phyloP scores from a whole-genome alignment of 2,329 filamentous ascomycete genomes.

The Hirsutella minnesotensis region DNA sequence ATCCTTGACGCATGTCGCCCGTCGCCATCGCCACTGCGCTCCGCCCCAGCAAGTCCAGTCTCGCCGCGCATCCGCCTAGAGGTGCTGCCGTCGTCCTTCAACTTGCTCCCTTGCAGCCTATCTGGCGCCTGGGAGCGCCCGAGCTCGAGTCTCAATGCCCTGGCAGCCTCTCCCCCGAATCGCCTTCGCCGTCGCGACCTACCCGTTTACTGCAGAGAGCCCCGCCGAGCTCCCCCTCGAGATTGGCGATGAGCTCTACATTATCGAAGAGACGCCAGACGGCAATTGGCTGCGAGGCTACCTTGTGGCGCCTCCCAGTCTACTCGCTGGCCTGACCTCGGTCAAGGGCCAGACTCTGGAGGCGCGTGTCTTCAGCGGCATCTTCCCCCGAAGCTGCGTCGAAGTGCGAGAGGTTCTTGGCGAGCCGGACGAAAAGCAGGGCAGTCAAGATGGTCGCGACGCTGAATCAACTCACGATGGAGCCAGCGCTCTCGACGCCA shows the following conservation, averaged over 20 bases:
- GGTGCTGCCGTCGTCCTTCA: neutral
- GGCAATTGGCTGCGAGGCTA: slow-evolving; percentile 93
- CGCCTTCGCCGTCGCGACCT: slow-evolving; percentile 93
- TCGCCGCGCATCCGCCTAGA: slow-evolving; percentile 5
- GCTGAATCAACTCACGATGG: slow-evolving; percentile 18
- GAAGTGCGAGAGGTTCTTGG: slow-evolving; percentile 88
- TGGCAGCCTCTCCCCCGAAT: slow-evolving; percentile 96
- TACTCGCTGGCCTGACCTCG: slow-evolving; percentile 83
- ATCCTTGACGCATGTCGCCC: slow-evolving; percentile 17
- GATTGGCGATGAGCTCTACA: slow-evolving; percentile 96
- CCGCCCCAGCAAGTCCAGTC: slow-evolving; percentile 1
- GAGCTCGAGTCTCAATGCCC: slow-evolving; percentile 52
- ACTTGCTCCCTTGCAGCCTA: neutral
- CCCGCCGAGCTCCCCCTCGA: slow-evolving; percentile 90
- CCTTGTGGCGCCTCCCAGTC: slow-evolving; percentile 82
- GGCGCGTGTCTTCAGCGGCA: slow-evolving; percentile 94
- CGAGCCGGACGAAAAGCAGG: slow-evolving; percentile 48
- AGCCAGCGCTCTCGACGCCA: slow-evolving; percentile 16
- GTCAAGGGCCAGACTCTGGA: slow-evolving; percentile 88
- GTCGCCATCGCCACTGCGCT: slow-evolving; percentile 6
- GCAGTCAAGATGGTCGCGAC: slow-evolving; percentile 30
- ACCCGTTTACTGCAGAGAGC: slow-evolving; percentile 78
- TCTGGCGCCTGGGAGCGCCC: slow-evolving; percentile 3
- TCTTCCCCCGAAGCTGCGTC: slow-evolving; percentile 90
- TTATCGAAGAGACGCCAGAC: slow-evolving; percentile 91